These are phyloP conservation scores for Hyphopichia buzzinii DNA, from an alignment of 1,139 yeast species.

Conservation along the genomic window DNA sequence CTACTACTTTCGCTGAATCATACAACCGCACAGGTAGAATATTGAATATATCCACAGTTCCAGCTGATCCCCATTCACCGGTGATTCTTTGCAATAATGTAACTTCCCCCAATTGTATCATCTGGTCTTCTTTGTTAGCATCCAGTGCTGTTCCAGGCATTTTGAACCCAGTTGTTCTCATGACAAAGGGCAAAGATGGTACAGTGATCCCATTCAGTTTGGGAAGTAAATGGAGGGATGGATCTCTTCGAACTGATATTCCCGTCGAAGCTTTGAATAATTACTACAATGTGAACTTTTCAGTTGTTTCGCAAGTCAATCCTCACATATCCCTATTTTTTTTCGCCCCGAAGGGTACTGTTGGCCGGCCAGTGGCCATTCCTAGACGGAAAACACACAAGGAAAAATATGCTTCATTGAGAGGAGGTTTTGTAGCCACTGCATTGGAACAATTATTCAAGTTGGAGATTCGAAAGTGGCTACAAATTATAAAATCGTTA, in stretches of 20 bases:
- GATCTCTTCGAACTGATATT: conserved; percentile 68
- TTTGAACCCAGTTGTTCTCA: conserved; percentile 74
- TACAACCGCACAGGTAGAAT: conserved; percentile 66
- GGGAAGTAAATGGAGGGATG: conserved; percentile 77
- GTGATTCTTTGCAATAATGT: conserved; percentile 74
- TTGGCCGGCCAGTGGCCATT: conserved; percentile 70
- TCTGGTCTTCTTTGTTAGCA: conserved; percentile 76
- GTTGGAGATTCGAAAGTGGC: conserved; percentile 73
- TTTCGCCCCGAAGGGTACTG: conserved; percentile 78
- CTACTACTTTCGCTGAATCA: conserved; percentile 71
- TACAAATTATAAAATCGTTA: conserved; percentile 61
- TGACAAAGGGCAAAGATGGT: conserved; percentile 57
- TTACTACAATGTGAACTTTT: conserved; percentile 74
- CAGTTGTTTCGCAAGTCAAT: conserved; percentile 78
- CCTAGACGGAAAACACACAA: conserved; percentile 46
- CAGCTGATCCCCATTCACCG: conserved; percentile 81
- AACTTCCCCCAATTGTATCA: conserved; percentile 79
- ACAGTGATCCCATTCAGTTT: conserved; percentile 63
- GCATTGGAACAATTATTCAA: conserved; percentile 70
- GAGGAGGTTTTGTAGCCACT: conserved; percentile 78
- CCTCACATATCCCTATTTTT: conserved; percentile 78
- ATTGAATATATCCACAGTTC: conserved; percentile 73
- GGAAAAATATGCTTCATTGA: conserved; percentile 43
- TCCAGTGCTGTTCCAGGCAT: conserved; percentile 85
- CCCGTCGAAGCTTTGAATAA: conserved; percentile 69